phyloP scores from a whole-genome alignment of 176 grass and related monocot species.

The Phragmites australis region DNA sequence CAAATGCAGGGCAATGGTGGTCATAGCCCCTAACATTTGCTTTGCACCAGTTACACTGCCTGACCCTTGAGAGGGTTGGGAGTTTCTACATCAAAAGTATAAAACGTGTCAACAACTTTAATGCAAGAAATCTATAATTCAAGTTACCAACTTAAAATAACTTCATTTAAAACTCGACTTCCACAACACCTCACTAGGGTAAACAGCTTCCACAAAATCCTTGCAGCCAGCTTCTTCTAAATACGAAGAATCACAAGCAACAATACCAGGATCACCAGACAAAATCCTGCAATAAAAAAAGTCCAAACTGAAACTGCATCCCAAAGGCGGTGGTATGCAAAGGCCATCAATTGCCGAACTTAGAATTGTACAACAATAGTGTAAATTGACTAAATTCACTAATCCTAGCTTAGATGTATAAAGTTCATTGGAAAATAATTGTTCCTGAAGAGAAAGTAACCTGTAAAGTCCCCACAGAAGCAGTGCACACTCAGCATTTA shows the following conservation, averaged over 20 bases:
- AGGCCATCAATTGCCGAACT: conserved; percentile 1
- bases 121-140: conserved; percentile 22
- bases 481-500: conserved; percentile 86
- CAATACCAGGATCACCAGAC: conserved; percentile 84
- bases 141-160: conserved; percentile 25
- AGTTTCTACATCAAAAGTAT: conserved; percentile 55
- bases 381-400: background rate
- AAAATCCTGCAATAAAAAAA: conserved; percentile 70
- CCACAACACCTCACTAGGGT: conserved; percentile 55
- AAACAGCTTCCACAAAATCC: conserved; percentile 60
- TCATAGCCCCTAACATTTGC: conserved; percentile 81
- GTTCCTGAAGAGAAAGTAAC: conserved; percentile 41
- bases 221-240: conserved; percentile 67
- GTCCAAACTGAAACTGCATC: conserved; percentile 22
- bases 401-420: conserved; percentile 21
- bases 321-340: conserved; percentile 18
- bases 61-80: conserved; percentile 68
- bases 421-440: conserved; percentile 25
- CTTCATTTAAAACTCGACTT: conserved; percentile 40
- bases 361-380: background rate
- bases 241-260: conserved; percentile 63
- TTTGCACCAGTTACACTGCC: conserved; percentile 80
- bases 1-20: conserved; percentile 92
- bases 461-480: conserved; percentile 95
- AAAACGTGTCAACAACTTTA: conserved; percentile 27